Base-by-base conservation (phyloP, 257 asterid genomes). In the Nicotiana attenuata region DNA sequence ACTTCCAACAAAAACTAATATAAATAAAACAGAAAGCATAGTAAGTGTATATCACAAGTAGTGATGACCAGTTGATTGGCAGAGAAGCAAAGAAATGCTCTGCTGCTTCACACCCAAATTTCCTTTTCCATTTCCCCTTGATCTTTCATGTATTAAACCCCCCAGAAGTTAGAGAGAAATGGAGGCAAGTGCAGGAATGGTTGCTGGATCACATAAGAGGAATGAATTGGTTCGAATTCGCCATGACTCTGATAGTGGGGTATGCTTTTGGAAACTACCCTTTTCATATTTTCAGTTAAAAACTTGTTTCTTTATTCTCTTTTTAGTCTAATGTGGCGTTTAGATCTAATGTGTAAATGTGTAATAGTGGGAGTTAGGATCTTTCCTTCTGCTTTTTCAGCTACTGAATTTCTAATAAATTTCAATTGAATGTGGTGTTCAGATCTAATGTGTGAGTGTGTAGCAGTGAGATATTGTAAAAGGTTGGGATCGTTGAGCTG, bases 131-230 rank as follows among this genome's bases (percentile, higher is more conserved):
- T 4, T 53, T 15, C 64, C 65, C 83, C 78, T 80, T 33, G 9
- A 15, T 5, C 7, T 53, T 41, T 88, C 33, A 57, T 57, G 60
- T 53, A 16, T 53, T 57, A 57, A 7, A 15, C 1, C n/a, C 4
- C 20, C 61, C 20, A 17, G 8, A 56, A 52, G 57, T 52, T 13
- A 52, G 57, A 67, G 66, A 35, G 85, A 78, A 69, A 93, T 92
- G 97, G 97, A 93, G 84, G 93, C 93, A 50, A 90, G 82, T 86
- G 92, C 89, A 66, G 97, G 97, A 68, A 81, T 93, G 92, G 95
- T 93, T 73, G 97, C 97, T 83, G 97, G 97, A 90, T 93, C 97
- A 14, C 91, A 91, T 87, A 87, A 89, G 80, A 89, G 92, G 84
- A 92, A 91, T 67, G 91, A 93, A 88, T 89, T 93, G 63, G 97